Evolutionary conservation across 2,329 filamentous ascomycete species (phyloP), one percentile per base, ranked within the genome.

Genomic region (Aspergillus sp.): DNA sequence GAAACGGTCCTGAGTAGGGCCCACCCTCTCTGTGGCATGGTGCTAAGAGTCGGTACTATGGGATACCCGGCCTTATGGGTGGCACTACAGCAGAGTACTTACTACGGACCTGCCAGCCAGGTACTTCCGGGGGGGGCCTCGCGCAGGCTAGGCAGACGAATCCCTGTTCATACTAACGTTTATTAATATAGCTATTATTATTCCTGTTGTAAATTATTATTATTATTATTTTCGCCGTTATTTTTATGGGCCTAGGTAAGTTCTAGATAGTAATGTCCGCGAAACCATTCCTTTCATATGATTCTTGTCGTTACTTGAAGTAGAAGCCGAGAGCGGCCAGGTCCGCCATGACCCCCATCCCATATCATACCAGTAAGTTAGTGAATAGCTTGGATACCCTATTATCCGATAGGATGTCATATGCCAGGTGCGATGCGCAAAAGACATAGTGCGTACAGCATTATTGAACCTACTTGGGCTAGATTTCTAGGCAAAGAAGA

Each of bases 1-100:
- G 61, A 65, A 67, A 67, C 61, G 51, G 59, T 58, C 54, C 55
- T 55, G 53, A 57, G 21, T 15, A 23, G 28, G 62, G 59, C 57
- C 63, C 64, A 66, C 62, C 36, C 21, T 23, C 47, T 58, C 13
- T 36, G 55, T 65, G 59, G 65, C 58, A 65, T 65, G 62, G 54
- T 64, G 54, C 53, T 36, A 57, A 57, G 13, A 25, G 17, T 45
- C 25, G 52, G 23, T 55, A 21, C 38, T 45, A 55, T 55, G 28
- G 23, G 19, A 32, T 45, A 55, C 38, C 52, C 52, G 39, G 25
- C 52, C 52, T 55, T 32, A 32, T 45, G 52, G 52, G 39, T 45
- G 39, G 23, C 25, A 54, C 52, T 45, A 54, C 36, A 39, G 36
- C 38, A 43, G 43, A 45, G 36, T 41, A 45, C 32, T 36, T 36